Conservation (phyloP, 208 protist species). For the Angomonas deanei region DNA sequence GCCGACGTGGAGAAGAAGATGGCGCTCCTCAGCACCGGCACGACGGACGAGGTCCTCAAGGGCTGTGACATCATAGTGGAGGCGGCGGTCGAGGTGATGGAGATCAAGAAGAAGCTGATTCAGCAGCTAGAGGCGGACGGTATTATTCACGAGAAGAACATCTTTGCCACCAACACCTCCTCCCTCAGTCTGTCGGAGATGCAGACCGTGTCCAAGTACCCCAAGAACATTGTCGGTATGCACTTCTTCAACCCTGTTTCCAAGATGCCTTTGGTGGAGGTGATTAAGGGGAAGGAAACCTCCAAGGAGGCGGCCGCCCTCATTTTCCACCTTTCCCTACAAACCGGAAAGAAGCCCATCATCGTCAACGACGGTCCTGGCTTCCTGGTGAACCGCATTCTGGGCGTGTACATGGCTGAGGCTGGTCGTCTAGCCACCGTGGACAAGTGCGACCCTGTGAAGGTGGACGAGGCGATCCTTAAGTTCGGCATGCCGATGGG, state of each 20-base stretch:
- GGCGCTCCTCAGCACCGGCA: slow-evolving; percentile 54
- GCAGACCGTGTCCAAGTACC: slow-evolving; percentile 61
- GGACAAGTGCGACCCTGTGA: slow-evolving; percentile 44
- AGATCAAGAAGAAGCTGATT: slow-evolving; percentile 89
- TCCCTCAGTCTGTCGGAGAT: slow-evolving; percentile 89
- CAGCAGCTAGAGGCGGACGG: slow-evolving; percentile 68
- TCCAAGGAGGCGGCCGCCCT: slow-evolving; percentile 59
- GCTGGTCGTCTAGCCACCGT: slow-evolving; percentile 52
- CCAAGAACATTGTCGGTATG: slow-evolving; percentile 89
- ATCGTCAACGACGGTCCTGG: slow-evolving; percentile 85
- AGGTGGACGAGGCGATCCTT: slow-evolving; percentile 72
- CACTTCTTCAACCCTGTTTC: slow-evolving; percentile 94
- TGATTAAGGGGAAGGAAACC: slow-evolving; percentile 83
- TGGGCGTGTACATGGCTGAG: slow-evolving; percentile 85
- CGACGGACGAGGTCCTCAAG: slow-evolving; percentile 38
- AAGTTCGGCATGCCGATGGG: slow-evolving; percentile 92
- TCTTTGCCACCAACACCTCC: slow-evolving; percentile 93
- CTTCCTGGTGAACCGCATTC: slow-evolving; percentile 84
- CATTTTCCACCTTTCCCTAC: slow-evolving; percentile 70
- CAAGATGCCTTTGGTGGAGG: slow-evolving; percentile 92
- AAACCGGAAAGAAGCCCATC: slow-evolving; percentile 90
- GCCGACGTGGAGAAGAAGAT: slow-evolving; percentile 40
- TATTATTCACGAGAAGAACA: slow-evolving; percentile 38
- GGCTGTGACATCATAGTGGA: slow-evolving; percentile 86
- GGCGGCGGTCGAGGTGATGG: slow-evolving; percentile 90